Percentiles rank a stretch among this genome's conserved stretches.
These are phyloP conservation scores for Aspergillus sclerotialis DNA, from an alignment of 2,329 filamentous ascomycete species.

Conservation along the genomic window DNA sequence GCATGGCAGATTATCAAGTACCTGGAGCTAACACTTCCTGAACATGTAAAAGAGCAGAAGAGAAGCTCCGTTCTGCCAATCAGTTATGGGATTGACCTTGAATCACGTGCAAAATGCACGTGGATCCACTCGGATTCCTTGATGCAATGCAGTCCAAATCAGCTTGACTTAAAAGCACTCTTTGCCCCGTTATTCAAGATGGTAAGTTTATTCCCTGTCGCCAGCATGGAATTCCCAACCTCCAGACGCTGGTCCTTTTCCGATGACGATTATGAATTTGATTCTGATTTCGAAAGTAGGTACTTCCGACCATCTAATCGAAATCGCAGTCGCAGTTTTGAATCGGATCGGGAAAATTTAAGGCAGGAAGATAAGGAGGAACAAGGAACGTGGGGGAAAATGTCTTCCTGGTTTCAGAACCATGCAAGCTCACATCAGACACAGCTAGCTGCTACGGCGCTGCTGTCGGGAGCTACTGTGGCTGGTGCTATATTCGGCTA, in stretches of 20 bases:
- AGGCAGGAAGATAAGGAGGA: slow-evolving; percentile 1
- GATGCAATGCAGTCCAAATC: too few species aligned
- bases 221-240: slow-evolving; percentile 8
- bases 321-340: slow-evolving; percentile 4
- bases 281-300: slow-evolving; percentile 20
- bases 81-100: too few species aligned
- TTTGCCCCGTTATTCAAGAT: neutral
- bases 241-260: slow-evolving; percentile 14
- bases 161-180: neutral
- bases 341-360: slow-evolving; percentile 1
- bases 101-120: too few species aligned
- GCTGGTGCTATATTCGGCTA: slow-evolving; percentile 50
- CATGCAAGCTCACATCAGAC: slow-evolving; percentile 34
- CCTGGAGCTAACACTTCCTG: slow-evolving; percentile 4
- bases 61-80: too few species aligned
- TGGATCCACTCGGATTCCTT: too few species aligned
- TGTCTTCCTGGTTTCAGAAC: slow-evolving; percentile 40
- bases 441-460: slow-evolving; percentile 37
- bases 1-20: slow-evolving; percentile 1
- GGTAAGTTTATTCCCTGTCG: neutral
- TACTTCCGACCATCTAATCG: slow-evolving; percentile 10
- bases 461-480: slow-evolving; percentile 38
- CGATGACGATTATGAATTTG: slow-evolving; percentile 16
- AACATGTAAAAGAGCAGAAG: too few species aligned
- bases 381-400: slow-evolving; percentile 16